Base-by-base conservation (phyloP, 345 rosid species). In the Cochlearia excelsa region DNA sequence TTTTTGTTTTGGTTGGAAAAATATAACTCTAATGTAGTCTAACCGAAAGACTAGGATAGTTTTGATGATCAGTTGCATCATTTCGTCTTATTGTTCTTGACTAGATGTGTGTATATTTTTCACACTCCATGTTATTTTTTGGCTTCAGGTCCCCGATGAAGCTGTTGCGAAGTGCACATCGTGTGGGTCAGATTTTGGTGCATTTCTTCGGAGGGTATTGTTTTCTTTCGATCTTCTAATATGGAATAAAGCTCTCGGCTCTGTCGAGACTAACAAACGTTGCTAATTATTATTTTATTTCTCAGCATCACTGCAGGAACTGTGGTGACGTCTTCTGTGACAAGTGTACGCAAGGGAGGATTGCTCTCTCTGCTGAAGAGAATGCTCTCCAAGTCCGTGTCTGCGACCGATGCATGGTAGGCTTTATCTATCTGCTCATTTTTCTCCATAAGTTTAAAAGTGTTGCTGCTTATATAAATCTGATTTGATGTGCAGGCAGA, bases 271-370 rank as follows among this genome's bases (percentile, higher is more conserved):
- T 70, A 26, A 10, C 44, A 30, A 55, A 51, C 27, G 42, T 52
- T 54, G 29, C 56, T 58, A 40, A 33, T 4, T 58, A 61, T 26
- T 51, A 8, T 68, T 30, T 47, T 61, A 8, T 47, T 5, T 68
- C 63, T 29, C 93, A 94, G 99, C 99, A 94, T 77, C 99, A 94
- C 68, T 94, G 99, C 78, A 79, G 97, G 77, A 94, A 94, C 65
- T 94, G 97, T 67, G 97, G 99, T 52, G 99, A 94, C 73, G 87
- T 94, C 64, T 94, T 85, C 78, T 94, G 99, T 62, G 99, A 94
- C 85, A 90, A 90, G 75, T 94, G 99, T 55, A 94, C 93, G 26
- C 87, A 84, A 47, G 96, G 96, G 55, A 84, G 97, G 78, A 85
- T 78, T 74, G 92, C 95, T 68, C 95, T 93, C 51, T 89, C 92